Percentiles rank a stretch among this genome's conserved stretches.
Evolutionary conservation across 345 rosid species (phyloP).

Genomic region (Linum tenue): DNA sequence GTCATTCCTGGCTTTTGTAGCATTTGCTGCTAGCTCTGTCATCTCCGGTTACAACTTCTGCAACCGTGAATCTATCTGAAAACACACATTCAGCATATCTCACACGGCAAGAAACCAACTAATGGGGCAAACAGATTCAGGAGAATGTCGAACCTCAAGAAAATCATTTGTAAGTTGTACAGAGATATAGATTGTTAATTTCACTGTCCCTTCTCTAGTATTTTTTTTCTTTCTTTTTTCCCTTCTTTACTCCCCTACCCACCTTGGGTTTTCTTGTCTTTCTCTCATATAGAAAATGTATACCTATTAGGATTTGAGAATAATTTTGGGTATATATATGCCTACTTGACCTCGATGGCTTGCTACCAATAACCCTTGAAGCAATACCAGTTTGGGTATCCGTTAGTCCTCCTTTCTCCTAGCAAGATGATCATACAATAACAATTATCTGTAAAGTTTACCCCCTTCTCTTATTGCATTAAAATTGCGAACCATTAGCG

Average conservation of each 20-base stretch:
- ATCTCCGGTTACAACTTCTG: slow-evolving; percentile 69
- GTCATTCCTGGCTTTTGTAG: slow-evolving; percentile 68
- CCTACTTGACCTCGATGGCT: no score
- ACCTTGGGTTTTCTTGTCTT: neutral
- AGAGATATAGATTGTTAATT: neutral
- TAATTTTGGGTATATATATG: no score
- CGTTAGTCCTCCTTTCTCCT: no score
- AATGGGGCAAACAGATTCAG: neutral
- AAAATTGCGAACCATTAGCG: no score
- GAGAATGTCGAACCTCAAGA: neutral
- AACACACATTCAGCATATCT: neutral
- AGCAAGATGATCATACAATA: no score
- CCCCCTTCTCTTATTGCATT: no score
- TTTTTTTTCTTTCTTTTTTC: neutral
- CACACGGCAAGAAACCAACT: neutral
- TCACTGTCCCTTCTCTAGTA: neutral
- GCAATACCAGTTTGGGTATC: no score
- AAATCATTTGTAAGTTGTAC: slow-evolving; percentile 8
- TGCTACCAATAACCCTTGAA: no score
- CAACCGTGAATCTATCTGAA: slow-evolving; percentile 29
- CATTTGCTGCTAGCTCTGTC: slow-evolving; percentile 70
- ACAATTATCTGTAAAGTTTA: no score
- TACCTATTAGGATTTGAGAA: no score
- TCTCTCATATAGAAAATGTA: no score
- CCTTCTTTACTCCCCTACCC: neutral